Percentiles rank a stretch among this genome's conserved stretches.
Conservation (phyloP, 768 basidiomycete genomes). For the Termitomyces sp. region DNA sequence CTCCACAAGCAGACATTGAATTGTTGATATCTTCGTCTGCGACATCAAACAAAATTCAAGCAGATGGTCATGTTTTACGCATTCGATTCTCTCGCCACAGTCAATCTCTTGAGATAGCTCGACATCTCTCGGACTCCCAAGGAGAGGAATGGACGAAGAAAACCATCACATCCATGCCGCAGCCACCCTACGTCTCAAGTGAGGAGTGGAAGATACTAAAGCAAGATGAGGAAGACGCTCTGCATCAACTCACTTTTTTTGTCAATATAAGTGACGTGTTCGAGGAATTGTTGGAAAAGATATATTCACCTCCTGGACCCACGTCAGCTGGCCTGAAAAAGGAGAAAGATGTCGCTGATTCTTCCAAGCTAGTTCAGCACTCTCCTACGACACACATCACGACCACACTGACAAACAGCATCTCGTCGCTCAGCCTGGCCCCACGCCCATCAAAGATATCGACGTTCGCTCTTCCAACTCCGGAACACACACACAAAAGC, state of each 20-base stretch:
- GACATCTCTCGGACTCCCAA: constrained; percentile 19
- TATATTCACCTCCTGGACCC: background rate
- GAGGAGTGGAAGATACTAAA: constrained; percentile 20
- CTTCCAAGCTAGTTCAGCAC: background rate
- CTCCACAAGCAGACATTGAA: constrained; percentile 42
- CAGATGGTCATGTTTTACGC: constrained; percentile 23
- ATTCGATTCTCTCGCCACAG: constrained; percentile 29
- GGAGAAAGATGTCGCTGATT: background rate
- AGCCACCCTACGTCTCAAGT: constrained; percentile 16
- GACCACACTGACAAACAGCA: constrained; percentile 1
- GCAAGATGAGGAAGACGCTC: constrained; percentile 19
- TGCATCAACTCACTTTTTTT: constrained; percentile 20
- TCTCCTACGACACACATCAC: background rate
- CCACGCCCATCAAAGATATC: constrained; percentile 11
- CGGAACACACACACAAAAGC: background rate
- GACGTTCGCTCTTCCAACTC: background rate
- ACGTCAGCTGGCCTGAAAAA: background rate
- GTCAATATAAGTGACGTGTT: constrained; percentile 19
- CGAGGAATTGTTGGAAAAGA: constrained; percentile 5
- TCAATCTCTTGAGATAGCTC: constrained; percentile 29
- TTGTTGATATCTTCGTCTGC: constrained; percentile 22
- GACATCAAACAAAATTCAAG: constrained; percentile 3
- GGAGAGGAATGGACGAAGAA: constrained; percentile 37
- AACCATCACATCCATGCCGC: constrained; percentile 14
- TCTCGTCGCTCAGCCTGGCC: constrained; percentile 9